Evolutionary conservation across 2,329 filamentous ascomycete genomes (phyloP), one percentile per base, ranked within the genome.

Genomic region (Fusarium sp.): DNA sequence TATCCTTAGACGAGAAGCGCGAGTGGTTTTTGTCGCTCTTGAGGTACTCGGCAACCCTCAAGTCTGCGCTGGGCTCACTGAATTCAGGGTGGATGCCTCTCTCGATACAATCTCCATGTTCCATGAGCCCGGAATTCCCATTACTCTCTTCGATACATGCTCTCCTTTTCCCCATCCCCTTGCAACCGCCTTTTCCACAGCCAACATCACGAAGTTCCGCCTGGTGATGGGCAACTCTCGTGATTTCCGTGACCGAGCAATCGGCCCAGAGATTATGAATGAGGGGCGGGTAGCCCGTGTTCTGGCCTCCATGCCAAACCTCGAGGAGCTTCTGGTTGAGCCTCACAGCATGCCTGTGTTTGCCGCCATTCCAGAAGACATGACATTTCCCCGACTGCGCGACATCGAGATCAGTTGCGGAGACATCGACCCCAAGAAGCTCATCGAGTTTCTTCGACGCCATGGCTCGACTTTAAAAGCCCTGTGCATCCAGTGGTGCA

Each of bases 81-180:
- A 50, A 6, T 50, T 50, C 12, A 26, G 47, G 4, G n/a, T 38
- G 1, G 33, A 38, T 38, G 3, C 13, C 9, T 50, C 47, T 28
- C 7, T n/a, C 16, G 9, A 38, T 4, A 21, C 26, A 6, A 3
- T 0, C 6, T 15, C 12, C 4, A 2, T 0, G 0, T 7, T 2
- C 11, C 10, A 37, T 7, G 21, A 38, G 18, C 47, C 47, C 1
- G 35, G 47, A 1, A 16, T 49, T 2, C 9, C 47, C 5, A 12
- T 38, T 1, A 6, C 12, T 0, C 12, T 49, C 0, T 38, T 49
- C 18, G 23, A 38, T 11, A 18, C 6, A 2, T 8, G 18, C 0
- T 48, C 31, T 3, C 29, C 46, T 0, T 11, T 26, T 16, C 16
- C 8, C 0, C 2, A 3, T 5, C 13, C 18, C 2, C 46, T 48